Conservation (phyloP, 805 yeast genomes). For the Yarrowia hollandica region DNA sequence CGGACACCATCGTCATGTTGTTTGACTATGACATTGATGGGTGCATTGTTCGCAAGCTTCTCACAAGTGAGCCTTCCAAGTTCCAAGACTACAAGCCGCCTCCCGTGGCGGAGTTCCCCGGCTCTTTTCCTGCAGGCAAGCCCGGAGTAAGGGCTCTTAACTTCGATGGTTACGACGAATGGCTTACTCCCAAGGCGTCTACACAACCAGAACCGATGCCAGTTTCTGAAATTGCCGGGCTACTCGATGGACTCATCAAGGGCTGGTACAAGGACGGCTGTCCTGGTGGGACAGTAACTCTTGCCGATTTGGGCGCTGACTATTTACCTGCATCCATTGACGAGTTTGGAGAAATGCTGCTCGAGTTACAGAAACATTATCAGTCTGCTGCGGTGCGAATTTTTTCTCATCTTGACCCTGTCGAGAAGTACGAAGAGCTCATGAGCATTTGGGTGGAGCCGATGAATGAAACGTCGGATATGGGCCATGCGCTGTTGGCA, state of each 20-base stretch:
- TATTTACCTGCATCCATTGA: background rate
- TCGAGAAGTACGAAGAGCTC: background rate
- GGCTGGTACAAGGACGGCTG: conserved; percentile 3
- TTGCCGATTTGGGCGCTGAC: background rate
- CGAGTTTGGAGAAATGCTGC: conserved; percentile 9
- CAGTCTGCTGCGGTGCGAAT: background rate
- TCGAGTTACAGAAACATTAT: background rate
- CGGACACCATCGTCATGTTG: background rate
- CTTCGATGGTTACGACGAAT: background rate
- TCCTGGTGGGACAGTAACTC: background rate
- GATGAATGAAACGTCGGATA: background rate
- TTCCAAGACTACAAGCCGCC: background rate
- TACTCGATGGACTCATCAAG: background rate
- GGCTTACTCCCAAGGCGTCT: background rate
- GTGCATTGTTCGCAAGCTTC: conserved; percentile 6
- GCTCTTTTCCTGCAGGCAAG: background rate
- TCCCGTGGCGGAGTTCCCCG: background rate
- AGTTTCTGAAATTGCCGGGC: background rate
- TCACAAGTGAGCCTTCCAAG: background rate
- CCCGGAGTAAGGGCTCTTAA: background rate
- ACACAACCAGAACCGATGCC: background rate
- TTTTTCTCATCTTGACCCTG: background rate
- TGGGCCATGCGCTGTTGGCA: background rate
- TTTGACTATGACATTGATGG: conserved; percentile 10
- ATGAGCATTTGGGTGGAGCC: background rate